Evolutionary conservation across 352 stramenopile species (phyloP).

Genomic region (Globisporangium heterothallicum): DNA sequence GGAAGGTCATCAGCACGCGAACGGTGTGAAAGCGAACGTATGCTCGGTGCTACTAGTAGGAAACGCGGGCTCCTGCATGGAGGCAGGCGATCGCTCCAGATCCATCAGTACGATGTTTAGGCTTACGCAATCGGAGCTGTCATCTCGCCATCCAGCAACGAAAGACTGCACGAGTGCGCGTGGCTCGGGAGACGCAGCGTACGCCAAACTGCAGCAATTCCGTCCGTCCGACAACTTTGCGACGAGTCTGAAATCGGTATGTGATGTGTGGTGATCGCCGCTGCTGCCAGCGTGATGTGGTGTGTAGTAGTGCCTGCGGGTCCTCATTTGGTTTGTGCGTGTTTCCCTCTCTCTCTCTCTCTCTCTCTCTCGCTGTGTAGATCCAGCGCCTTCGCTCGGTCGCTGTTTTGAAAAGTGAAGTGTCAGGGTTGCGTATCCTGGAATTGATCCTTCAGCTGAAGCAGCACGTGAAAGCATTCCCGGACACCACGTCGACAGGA

Average conservation of each 20-base stretch:
- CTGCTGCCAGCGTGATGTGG: too few species aligned
- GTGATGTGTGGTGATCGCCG: too few species aligned
- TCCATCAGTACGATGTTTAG: conserved; percentile 1
- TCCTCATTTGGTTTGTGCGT: too few species aligned
- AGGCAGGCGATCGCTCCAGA: conserved; percentile 1
- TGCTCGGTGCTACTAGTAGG: conserved; percentile 3
- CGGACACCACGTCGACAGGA: conserved; percentile 15
- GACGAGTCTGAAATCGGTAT: neutral
- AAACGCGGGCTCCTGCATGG: neutral
- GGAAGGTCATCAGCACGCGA: conserved; percentile 7
- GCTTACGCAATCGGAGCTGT: neutral
- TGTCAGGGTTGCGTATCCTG: conserved; percentile 10
- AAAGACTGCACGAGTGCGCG: neutral
- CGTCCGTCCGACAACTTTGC: neutral
- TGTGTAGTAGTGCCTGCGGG: too few species aligned
- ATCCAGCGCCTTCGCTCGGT: conserved; percentile 24
- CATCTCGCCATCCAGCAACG: neutral
- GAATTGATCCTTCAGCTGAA: conserved; percentile 32
- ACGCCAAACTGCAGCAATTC: neutral
- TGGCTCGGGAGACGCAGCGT: neutral
- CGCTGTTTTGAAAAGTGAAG: conserved; percentile 4
- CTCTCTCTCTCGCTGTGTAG: too few species aligned
- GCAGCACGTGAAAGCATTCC: conserved; percentile 27
- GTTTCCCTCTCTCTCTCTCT: too few species aligned
- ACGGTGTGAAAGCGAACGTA: neutral